phyloP scores from a whole-genome alignment of 1,139 yeast genomes.

The Zygotorulaspora mrakii region DNA sequence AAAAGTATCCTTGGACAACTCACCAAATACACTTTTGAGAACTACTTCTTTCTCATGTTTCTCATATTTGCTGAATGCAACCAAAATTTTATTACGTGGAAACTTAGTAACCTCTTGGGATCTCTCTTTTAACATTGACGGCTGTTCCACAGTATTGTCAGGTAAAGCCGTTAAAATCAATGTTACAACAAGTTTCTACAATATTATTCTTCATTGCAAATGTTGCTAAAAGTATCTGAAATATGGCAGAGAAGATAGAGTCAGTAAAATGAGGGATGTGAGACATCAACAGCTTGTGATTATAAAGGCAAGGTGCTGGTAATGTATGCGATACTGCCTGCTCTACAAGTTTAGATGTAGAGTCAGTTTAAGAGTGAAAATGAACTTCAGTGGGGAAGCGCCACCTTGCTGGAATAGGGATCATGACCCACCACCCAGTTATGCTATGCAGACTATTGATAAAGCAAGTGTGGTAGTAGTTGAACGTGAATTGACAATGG shows the following conservation, averaged over 20 bases:
- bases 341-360: too few relatives aligned
- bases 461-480: background rate
- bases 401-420: background rate
- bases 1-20: constrained; percentile 4
- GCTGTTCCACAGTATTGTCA: too few relatives aligned
- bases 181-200: background rate
- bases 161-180: background rate
- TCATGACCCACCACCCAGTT: background rate
- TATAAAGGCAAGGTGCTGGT: background rate
- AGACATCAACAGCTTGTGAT: too few relatives aligned
- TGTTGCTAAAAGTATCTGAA: too few relatives aligned
- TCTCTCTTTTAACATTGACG: background rate
- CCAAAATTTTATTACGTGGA: constrained; percentile 17
- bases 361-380: background rate
- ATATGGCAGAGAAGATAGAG: too few relatives aligned
- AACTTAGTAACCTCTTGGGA: background rate
- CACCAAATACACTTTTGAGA: constrained; percentile 8
- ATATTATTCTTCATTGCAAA: too few relatives aligned
- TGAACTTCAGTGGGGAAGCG: background rate
- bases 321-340: too few relatives aligned
- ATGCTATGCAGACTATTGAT: background rate
- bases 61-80: constrained; percentile 9
- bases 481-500: background rate
- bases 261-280: too few relatives aligned
- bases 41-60: constrained; percentile 1